Percentiles rank a stretch among this genome's conserved stretches.
phyloP scores from a whole-genome alignment of 2,329 filamentous ascomycete genomes.

The Diaporthe sp. region DNA sequence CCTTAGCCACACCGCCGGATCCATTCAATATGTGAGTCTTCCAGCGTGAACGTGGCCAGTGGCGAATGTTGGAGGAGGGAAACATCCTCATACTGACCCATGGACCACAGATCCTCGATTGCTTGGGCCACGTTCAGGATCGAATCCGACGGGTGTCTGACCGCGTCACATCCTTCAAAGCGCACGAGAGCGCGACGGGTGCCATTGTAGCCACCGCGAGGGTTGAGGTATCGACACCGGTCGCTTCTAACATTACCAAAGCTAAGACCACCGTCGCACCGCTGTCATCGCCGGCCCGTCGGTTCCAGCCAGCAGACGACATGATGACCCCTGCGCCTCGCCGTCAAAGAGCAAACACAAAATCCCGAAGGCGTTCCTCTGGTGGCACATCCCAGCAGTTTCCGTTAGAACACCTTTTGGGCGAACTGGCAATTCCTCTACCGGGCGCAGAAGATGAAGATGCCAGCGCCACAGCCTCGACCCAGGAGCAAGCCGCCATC shows the following conservation, averaged over 20 bases:
- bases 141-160: slow-evolving; percentile 59
- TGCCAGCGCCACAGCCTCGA: slow-evolving; percentile 27
- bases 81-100: slow-evolving; percentile 43
- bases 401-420: slow-evolving; percentile 63
- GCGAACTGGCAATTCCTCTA: slow-evolving; percentile 60
- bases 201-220: slow-evolving; percentile 59
- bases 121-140: slow-evolving; percentile 65
- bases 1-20: slow-evolving; percentile 60
- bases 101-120: slow-evolving; percentile 61
- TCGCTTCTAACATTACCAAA: slow-evolving; percentile 42
- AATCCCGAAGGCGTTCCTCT: slow-evolving; percentile 53
- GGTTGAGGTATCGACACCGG: slow-evolving; percentile 56
- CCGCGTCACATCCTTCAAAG: slow-evolving; percentile 60
- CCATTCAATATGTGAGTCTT: slow-evolving; percentile 65
- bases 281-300: slow-evolving; percentile 52
- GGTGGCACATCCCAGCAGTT: slow-evolving; percentile 53
- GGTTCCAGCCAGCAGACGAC: slow-evolving; percentile 39
- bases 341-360: slow-evolving; percentile 25
- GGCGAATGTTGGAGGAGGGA: too few species aligned
- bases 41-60: not conserved
- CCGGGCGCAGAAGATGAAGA: slow-evolving; percentile 52
- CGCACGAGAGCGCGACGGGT: slow-evolving; percentile 58
- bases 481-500: slow-evolving; percentile 40
- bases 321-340: slow-evolving; percentile 36
- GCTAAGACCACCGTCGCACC: slow-evolving; percentile 46